Conservation (phyloP, 192 early-diverging fungal genomes). For the Mortierella antarctica region DNA sequence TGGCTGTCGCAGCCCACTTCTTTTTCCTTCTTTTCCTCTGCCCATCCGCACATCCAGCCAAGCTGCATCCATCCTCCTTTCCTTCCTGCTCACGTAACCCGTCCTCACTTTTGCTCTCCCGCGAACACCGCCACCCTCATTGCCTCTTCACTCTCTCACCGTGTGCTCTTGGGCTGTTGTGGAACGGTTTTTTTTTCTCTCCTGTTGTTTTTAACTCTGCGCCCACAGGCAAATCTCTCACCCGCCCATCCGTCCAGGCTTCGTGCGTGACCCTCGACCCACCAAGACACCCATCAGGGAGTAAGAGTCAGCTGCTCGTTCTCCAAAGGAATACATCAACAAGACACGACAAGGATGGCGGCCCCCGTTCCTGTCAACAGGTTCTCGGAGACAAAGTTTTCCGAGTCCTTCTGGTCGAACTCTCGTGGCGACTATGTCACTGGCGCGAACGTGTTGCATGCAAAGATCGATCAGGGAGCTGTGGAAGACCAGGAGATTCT, state of each 20-base stretch:
- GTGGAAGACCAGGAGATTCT: constrained; percentile 68
- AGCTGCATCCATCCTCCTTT: not conserved
- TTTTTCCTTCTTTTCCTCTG: not conserved
- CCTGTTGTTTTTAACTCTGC: not conserved
- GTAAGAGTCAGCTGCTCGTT: too few relatives aligned
- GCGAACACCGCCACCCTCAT: not conserved
- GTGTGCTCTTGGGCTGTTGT: too few relatives aligned
- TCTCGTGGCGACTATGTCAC: constrained; percentile 58
- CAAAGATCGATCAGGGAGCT: constrained; percentile 62
- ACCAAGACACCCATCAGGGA: not conserved
- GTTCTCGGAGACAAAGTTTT: constrained; percentile 53
- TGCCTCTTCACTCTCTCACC: not conserved
- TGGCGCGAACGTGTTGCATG: constrained; percentile 61
- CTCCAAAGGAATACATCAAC: not conserved
- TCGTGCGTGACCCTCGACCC: not conserved
- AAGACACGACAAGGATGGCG: not conserved
- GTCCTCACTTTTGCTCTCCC: not conserved
- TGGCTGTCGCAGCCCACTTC: not conserved
- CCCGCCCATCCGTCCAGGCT: not conserved
- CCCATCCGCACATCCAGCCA: not conserved
- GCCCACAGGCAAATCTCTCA: too few relatives aligned
- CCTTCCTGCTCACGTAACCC: not conserved
- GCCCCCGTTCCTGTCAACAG: constrained; percentile 15
- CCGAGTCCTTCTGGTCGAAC: constrained; percentile 54
- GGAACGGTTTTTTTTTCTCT: not conserved